Evolutionary conservation across 2,329 filamentous ascomycete species (phyloP).

Genomic region (Aspergillus amoenus): DNA sequence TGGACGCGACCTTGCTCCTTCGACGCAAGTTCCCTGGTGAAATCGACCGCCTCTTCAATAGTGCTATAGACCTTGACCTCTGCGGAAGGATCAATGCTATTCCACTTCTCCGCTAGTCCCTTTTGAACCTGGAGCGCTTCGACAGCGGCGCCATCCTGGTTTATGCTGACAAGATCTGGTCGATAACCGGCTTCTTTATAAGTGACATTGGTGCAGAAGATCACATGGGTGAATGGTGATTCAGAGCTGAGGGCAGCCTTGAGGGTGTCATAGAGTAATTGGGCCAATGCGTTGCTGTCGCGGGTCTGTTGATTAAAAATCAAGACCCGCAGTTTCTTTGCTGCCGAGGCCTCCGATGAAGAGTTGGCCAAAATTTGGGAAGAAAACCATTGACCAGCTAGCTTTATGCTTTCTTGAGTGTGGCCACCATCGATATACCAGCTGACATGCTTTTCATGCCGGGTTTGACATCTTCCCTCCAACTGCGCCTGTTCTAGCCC

Average conservation of each 20-base stretch:
- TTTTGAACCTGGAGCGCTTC: slow-evolving; percentile 65
- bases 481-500: slow-evolving; percentile 69
- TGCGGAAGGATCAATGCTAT: slow-evolving; percentile 52
- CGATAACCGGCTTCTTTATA: slow-evolving; percentile 61
- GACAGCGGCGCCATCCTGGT: slow-evolving; percentile 59
- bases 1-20: slow-evolving; percentile 29
- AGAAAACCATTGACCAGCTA: slow-evolving; percentile 76
- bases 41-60: slow-evolving; percentile 67
- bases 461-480: slow-evolving; percentile 74
- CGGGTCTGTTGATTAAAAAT: slow-evolving; percentile 94
- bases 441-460: slow-evolving; percentile 56
- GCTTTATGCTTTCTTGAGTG: slow-evolving; percentile 76
- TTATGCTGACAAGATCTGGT: slow-evolving; percentile 63
- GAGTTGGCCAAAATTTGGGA: slow-evolving; percentile 44
- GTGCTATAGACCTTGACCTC: slow-evolving; percentile 61
- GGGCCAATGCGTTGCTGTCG: slow-evolving; percentile 67
- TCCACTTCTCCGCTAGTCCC: slow-evolving; percentile 63
- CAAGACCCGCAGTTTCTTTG: slow-evolving; percentile 56
- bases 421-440: slow-evolving; percentile 91
- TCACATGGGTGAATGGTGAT: slow-evolving; percentile 65
- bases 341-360: slow-evolving; percentile 27
- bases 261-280: slow-evolving; percentile 61
- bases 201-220: slow-evolving; percentile 79
- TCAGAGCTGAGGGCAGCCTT: slow-evolving; percentile 37
- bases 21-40: slow-evolving; percentile 50